These are phyloP conservation scores for Cordyceps farinosa DNA, from an alignment of 2,329 filamentous ascomycete species.

Conservation along the genomic window DNA sequence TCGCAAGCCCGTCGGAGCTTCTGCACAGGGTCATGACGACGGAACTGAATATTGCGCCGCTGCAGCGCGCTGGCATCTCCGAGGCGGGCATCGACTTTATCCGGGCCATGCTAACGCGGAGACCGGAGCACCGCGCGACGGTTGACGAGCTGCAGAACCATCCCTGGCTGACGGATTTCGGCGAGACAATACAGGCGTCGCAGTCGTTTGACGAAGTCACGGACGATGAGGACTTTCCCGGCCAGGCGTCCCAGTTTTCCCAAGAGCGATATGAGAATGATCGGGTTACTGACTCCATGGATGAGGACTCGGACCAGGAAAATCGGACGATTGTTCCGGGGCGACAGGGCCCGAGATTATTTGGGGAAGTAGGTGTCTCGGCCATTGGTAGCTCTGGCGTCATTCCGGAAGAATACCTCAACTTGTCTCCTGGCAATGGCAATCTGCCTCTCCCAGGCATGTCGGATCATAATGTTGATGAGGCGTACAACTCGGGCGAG, in stretches of 20 bases:
- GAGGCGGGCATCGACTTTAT: constrained; percentile 70
- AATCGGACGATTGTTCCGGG: constrained; percentile 64
- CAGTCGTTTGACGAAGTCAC: constrained; percentile 59
- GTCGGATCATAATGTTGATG: constrained; percentile 41
- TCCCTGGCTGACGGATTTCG: constrained; percentile 60
- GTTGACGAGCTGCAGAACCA: constrained; percentile 67
- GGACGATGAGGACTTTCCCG: constrained; percentile 57
- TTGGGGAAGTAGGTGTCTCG: constrained; percentile 54
- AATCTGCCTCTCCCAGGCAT: constrained; percentile 40
- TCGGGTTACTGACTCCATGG: constrained; percentile 40
- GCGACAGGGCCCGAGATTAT: constrained; percentile 41
- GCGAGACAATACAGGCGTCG: constrained; percentile 31
- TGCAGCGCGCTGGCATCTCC: constrained; percentile 59
- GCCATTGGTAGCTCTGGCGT: constrained; percentile 52
- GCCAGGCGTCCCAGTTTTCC: constrained; percentile 57
- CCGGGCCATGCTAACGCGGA: constrained; percentile 72
- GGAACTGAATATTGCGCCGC: constrained; percentile 61
- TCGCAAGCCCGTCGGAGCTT: constrained; percentile 74
- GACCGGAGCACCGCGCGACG: constrained; percentile 72
- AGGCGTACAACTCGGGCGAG: constrained; percentile 44
- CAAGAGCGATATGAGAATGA: constrained; percentile 33
- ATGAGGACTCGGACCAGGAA: constrained; percentile 76
- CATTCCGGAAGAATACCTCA: constrained; percentile 46
- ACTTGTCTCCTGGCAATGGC: constrained; percentile 43
- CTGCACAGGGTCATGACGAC: constrained; percentile 83